These are phyloP conservation scores for Ganoderma lucidum DNA, from an alignment of 1,284 basidiomycete species.

Conservation along the genomic window DNA sequence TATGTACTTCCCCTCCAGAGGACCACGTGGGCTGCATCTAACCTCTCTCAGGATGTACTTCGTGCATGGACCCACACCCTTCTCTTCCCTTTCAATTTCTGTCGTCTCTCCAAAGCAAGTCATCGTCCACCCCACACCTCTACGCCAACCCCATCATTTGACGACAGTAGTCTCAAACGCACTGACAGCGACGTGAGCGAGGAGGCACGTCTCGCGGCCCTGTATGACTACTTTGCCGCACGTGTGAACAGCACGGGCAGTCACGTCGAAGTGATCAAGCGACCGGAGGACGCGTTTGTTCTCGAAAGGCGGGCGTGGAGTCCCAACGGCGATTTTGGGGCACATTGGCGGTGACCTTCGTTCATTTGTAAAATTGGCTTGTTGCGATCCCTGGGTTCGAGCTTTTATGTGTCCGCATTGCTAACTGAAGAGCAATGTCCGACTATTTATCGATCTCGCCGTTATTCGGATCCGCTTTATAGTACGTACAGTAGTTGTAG, in stretches of 20 bases:
- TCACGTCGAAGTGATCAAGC: conserved; percentile 33
- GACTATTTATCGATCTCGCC: neutral
- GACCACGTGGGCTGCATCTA: neutral
- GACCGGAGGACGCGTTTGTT: conserved; percentile 35
- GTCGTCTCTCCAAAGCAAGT: neutral
- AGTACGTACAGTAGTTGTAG: neutral
- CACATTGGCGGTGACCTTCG: neutral
- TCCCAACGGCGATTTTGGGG: conserved; percentile 1
- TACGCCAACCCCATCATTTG: conserved; percentile 28
- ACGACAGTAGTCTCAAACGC: conserved; percentile 29
- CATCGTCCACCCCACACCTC: conserved; percentile 8
- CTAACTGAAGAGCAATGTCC: neutral
- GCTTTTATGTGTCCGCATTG: neutral
- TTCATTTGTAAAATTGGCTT: neutral
- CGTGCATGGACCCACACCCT: conserved; percentile 32
- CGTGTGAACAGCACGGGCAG: conserved; percentile 31
- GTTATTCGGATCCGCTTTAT: neutral
- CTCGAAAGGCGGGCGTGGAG: conserved; percentile 20
- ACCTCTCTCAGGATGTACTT: conserved; percentile 31
- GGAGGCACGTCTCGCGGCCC: conserved; percentile 33
- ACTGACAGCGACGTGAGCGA: conserved; percentile 32
- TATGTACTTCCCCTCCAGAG: conserved; percentile 17
- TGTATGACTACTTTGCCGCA: conserved; percentile 32
- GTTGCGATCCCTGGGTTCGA: neutral
- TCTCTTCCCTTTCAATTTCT: conserved; percentile 23